A percentile compares a stretch with the other conserved stretches of the same genome.
Conservation (phyloP, 495 filamentous ascomycete species). For the Neurospora discreta region DNA sequence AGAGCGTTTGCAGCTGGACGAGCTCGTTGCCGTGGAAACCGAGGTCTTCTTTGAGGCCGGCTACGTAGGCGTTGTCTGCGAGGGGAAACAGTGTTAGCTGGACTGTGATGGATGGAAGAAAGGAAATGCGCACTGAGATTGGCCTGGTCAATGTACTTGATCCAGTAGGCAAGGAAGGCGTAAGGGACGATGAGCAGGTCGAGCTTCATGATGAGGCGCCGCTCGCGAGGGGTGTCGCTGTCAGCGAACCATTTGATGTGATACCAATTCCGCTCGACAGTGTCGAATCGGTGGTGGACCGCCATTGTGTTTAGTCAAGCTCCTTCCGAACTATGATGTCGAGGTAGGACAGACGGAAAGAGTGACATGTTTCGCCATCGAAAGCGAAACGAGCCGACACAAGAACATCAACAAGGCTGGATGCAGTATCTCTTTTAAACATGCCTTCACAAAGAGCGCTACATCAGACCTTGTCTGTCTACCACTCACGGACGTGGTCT, state of each 20-base stretch:
- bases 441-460: background rate
- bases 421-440: background rate
- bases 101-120: background rate
- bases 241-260: constrained; percentile 29
- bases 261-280: constrained; percentile 25
- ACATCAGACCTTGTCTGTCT: background rate
- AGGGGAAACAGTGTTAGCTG: constrained; percentile 4
- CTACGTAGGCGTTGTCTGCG: constrained; percentile 28
- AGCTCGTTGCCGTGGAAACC: constrained; percentile 36
- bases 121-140: constrained; percentile 14
- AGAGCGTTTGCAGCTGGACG: constrained; percentile 36
- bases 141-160: constrained; percentile 35
- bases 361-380: background rate
- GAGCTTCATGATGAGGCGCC: constrained; percentile 33
- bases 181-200: constrained; percentile 27
- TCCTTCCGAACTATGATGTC: background rate
- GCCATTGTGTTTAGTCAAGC: background rate
- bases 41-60: constrained; percentile 29
- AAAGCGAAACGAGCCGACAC: background rate
- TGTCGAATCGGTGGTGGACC: constrained; percentile 4
- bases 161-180: constrained; percentile 36
- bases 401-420: background rate
- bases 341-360: background rate
- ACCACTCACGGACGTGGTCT: background rate
- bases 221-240: constrained; percentile 30